Evolutionary conservation across 345 rosid species (phyloP).

Genomic region (Erysimum cheiranthoides): DNA sequence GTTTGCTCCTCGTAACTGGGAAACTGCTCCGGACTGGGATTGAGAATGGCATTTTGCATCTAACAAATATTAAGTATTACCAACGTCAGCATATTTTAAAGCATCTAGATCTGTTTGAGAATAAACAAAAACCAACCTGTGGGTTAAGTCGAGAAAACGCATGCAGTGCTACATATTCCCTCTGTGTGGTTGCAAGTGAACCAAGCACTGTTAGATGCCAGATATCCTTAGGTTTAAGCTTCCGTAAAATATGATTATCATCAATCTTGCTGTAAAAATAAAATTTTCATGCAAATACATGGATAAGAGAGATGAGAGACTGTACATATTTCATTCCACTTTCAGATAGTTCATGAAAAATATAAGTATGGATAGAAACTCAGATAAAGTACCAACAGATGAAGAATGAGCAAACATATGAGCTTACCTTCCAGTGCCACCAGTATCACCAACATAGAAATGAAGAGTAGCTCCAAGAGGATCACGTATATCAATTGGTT

Average conservation of each 20-base stretch:
- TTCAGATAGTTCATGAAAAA: not conserved
- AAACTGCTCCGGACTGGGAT: slow-evolving; percentile 86
- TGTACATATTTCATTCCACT: not conserved
- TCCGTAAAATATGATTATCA: slow-evolving; percentile 85
- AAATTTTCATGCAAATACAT: not conserved
- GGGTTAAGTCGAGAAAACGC: slow-evolving; percentile 92
- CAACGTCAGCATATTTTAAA: slow-evolving; percentile 34
- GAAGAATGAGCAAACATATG: slow-evolving; percentile 3
- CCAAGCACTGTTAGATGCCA: slow-evolving; percentile 97
- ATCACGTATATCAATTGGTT: slow-evolving; percentile 88
- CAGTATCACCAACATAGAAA: slow-evolving; percentile 85
- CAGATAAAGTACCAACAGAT: slow-evolving; percentile 7
- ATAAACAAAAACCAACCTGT: slow-evolving; percentile 62
- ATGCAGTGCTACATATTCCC: slow-evolving; percentile 98
- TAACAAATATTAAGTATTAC: slow-evolving; percentile 41
- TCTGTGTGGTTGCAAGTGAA: slow-evolving; percentile 97
- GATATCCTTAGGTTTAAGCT: slow-evolving; percentile 72
- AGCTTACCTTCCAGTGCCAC: slow-evolving; percentile 65
- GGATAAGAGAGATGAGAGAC: slow-evolving; percentile 2
- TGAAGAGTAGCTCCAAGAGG: slow-evolving; percentile 95
- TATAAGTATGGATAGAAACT: slow-evolving; percentile 10
- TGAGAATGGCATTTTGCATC: slow-evolving; percentile 96
- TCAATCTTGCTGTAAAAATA: slow-evolving; percentile 62
- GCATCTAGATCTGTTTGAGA: slow-evolving; percentile 22
- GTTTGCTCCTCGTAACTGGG: slow-evolving; percentile 89